Conservation (phyloP, 179 eudicot genomes). For the Vitellaria paradoxa region DNA sequence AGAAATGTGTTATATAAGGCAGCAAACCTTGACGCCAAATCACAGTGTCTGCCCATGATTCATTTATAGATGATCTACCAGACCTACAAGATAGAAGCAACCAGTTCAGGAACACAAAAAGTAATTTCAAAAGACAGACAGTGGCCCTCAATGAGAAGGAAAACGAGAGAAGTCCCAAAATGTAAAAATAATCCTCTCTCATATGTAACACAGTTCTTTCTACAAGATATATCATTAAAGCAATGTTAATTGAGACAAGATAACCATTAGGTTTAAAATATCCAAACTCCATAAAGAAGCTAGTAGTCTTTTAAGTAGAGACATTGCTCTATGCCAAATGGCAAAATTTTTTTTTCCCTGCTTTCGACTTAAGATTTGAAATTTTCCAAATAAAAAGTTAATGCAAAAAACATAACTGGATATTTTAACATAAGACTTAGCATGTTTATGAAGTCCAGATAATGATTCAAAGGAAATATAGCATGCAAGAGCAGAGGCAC, state of each 20-base stretch:
- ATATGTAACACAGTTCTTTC: background rate
- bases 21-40: constrained; percentile 70
- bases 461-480: background rate
- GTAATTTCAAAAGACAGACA: background rate
- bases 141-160: background rate
- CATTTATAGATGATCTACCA: constrained; percentile 63
- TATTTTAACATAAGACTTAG: background rate
- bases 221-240: background rate
- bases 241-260: background rate
- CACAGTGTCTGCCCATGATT: constrained; percentile 66
- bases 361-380: background rate
- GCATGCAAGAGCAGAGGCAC: background rate
- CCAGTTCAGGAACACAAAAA: constrained; percentile 1
- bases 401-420: background rate
- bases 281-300: background rate
- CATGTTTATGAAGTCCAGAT: background rate
- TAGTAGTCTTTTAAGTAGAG: background rate
- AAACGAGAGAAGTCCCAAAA: background rate
- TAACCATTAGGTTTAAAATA: background rate
- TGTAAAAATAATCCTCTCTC: background rate
- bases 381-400: background rate
- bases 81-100: constrained; percentile 43
- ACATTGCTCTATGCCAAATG: background rate
- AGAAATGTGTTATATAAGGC: constrained; percentile 3
- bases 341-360: background rate